Base-by-base conservation (phyloP, 1,284 basidiomycete genomes). In the Papiliotrema flavescens region DNA sequence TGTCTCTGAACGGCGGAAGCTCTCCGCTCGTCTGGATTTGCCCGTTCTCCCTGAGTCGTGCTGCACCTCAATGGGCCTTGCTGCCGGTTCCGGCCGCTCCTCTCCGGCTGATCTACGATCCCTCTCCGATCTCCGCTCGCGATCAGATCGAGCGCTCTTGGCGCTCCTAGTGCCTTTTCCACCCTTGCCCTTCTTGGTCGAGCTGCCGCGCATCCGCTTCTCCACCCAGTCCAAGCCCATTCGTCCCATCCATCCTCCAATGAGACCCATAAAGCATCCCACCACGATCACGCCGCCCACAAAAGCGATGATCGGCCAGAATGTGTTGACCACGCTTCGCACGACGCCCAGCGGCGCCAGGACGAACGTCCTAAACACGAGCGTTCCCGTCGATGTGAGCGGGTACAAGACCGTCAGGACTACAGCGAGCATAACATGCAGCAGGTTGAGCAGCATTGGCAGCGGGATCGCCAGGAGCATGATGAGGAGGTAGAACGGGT, bases 301-400 rank as follows among this genome's bases (percentile, higher is more conserved):
- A 49, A 75, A 72, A 2, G 73, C 61, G 45, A 64, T 64, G 4
- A 72, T 49, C 13, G 73, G 73, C 55, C 71, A 75, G 35, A 73
- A 61, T 0, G 59, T 57, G n/a, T 55, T 55, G 19, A 71, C 37
- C 42, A 70, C 53, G 17, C 54, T 35, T 7, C 35, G 47, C 14
- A 65, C 46, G 6, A 71, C 39, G 3, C 45, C 43, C 45, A 65
- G 57, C 1, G 73, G 73, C 17, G 54, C 62, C 3, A 63, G 17
- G 41, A 75, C 46, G 51, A 73, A 73, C 0, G 69, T 65, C 37
- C 61, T 53, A 24, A 59, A 49, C 13, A 73, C 37, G 2, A 69
- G 36, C 35, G 61, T 53, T 3, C 50, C 28, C 0, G 65, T 66
- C 13, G 62, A 53, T 9, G 71, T 70, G 47, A 74, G 32, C 2